phyloP scores from a whole-genome alignment of 169 alveolate genomes.

The Cyclospora cayetanensis region DNA sequence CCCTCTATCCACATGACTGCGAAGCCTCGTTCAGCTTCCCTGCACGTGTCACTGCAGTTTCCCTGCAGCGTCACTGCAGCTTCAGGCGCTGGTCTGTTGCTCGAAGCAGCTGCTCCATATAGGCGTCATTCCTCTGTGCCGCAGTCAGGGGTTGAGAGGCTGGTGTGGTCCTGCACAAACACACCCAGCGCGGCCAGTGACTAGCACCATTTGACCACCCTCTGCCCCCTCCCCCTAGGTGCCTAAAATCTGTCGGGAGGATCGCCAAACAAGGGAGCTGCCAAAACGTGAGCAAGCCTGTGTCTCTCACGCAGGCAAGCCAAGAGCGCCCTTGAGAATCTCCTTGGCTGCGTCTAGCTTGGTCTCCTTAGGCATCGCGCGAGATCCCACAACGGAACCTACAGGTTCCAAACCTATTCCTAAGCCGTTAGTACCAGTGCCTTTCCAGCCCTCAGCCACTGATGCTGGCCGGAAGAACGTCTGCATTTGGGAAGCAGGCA shows the following conservation, averaged over 20 bases:
- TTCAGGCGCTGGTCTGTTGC: constrained; percentile 48
- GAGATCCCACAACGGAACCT: constrained; percentile 38
- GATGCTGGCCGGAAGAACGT: constrained; percentile 43
- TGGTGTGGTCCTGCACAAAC: constrained; percentile 46
- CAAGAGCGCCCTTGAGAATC: constrained; percentile 30
- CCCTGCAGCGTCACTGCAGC: constrained; percentile 9
- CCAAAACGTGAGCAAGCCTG: no score
- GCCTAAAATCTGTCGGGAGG: no score
- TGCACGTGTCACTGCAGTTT: no score
- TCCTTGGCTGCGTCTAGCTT: constrained; percentile 51
- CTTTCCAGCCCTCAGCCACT: constrained; percentile 35
- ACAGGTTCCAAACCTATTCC: constrained; percentile 61
- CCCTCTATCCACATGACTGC: no score
- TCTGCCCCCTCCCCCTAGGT: no score
- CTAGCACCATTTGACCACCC: no score
- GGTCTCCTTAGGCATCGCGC: constrained; percentile 33
- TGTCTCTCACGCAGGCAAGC: constrained; percentile 23
- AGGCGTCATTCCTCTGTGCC: constrained; percentile 46
- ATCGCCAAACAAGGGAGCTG: no score
- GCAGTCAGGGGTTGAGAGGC: constrained; percentile 51
- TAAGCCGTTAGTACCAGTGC: constrained; percentile 28
- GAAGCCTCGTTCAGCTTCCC: no score
- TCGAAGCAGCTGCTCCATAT: constrained; percentile 42
- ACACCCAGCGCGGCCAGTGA: no score
- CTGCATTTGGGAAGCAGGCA: neutral